These are phyloP conservation scores for Puccinia hordei DNA, from an alignment of 1,284 basidiomycete genomes.

Conservation along the genomic window DNA sequence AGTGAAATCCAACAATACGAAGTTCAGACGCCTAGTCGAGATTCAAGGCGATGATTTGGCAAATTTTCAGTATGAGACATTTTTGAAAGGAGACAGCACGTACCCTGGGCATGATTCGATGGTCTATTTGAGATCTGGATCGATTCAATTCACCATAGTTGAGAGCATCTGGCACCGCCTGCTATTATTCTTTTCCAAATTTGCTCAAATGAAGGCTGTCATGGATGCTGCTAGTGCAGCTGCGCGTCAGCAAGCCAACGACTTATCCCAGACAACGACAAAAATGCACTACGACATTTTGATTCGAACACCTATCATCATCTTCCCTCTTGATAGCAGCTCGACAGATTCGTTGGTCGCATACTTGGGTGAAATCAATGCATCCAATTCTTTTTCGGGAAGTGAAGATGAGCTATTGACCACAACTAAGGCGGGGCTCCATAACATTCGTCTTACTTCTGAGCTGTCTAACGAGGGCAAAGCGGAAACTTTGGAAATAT, in stretches of 20 bases:
- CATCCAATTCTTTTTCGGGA: slow-evolving; percentile 73
- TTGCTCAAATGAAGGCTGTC: slow-evolving; percentile 74
- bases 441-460: slow-evolving; percentile 82
- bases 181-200: slow-evolving; percentile 79
- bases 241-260: slow-evolving; percentile 80
- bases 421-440: slow-evolving; percentile 73
- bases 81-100: slow-evolving; percentile 68
- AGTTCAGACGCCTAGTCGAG: slow-evolving; percentile 82
- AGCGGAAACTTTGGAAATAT: slow-evolving; percentile 72
- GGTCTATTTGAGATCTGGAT: slow-evolving; percentile 82
- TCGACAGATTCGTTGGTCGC: slow-evolving; percentile 75
- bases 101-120: slow-evolving; percentile 85
- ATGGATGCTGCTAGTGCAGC: slow-evolving; percentile 94
- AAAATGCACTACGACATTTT: slow-evolving; percentile 88
- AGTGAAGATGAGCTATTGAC: slow-evolving; percentile 65
- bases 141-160: slow-evolving; percentile 84
- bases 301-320: slow-evolving; percentile 87
- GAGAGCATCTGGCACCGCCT: slow-evolving; percentile 84
- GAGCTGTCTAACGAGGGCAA: slow-evolving; percentile 64
- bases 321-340: slow-evolving; percentile 76
- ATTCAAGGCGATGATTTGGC: slow-evolving; percentile 96
- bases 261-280: slow-evolving; percentile 67
- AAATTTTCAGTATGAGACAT: slow-evolving; percentile 93
- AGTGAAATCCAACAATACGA: slow-evolving; percentile 62
- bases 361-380: slow-evolving; percentile 84